These are phyloP conservation scores for Talaromyces trachyspermus DNA, from an alignment of 495 filamentous ascomycete genomes.

Conservation along the genomic window DNA sequence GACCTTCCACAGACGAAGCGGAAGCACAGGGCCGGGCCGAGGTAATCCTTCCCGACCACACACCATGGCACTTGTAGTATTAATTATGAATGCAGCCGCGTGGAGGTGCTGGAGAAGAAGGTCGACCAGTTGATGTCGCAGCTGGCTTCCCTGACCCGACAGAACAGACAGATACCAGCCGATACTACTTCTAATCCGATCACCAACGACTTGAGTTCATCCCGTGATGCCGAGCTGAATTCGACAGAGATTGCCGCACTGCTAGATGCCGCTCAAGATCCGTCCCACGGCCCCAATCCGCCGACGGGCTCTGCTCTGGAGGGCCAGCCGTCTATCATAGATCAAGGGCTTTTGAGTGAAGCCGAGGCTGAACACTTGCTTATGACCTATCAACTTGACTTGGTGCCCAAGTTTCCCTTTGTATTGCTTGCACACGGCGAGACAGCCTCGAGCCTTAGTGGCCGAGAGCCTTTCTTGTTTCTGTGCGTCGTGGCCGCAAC, in stretches of 20 bases:
- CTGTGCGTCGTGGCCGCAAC: slow-evolving; percentile 15
- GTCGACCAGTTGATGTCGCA: slow-evolving; percentile 14
- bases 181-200: slow-evolving; percentile 2
- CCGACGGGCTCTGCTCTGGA: slow-evolving; percentile 14
- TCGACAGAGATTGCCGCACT: slow-evolving; percentile 7
- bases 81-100: slow-evolving; percentile 14
- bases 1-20: slow-evolving; percentile 20
- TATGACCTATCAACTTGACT: slow-evolving; percentile 11
- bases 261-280: slow-evolving; percentile 10
- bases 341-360: slow-evolving; percentile 17
- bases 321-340: slow-evolving; percentile 17
- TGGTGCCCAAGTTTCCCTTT: slow-evolving; percentile 17
- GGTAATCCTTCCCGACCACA: slow-evolving; percentile 8
- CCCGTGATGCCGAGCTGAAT: neutral
- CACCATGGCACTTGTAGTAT: slow-evolving; percentile 1
- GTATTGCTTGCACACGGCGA: slow-evolving; percentile 12
- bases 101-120: slow-evolving; percentile 15
- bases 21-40: slow-evolving; percentile 12
- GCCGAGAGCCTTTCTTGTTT: slow-evolving; percentile 17
- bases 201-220: slow-evolving; percentile 5
- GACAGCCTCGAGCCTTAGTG: slow-evolving; percentile 9
- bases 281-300: slow-evolving; percentile 12
- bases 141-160: slow-evolving; percentile 10
- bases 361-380: slow-evolving; percentile 14
- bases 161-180: slow-evolving; percentile 5